Conservation (phyloP, 2,329 filamentous ascomycete genomes). For the Fusarium sp. region DNA sequence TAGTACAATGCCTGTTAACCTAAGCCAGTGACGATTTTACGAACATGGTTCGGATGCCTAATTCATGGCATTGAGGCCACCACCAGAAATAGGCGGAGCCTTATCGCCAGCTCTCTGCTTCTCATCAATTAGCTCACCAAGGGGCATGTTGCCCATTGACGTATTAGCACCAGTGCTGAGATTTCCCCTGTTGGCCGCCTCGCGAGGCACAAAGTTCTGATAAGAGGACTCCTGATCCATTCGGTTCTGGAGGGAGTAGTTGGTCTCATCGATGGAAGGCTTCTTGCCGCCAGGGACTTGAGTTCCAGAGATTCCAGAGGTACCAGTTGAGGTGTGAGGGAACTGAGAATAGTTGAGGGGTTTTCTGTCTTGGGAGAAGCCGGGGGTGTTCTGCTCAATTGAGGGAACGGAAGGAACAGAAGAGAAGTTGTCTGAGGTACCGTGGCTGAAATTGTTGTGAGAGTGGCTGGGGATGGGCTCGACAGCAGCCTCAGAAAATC, state of each 20-base stretch:
- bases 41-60: too few relatives aligned
- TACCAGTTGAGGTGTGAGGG: not conserved
- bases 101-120: slow-evolving; percentile 8
- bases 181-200: slow-evolving; percentile 11
- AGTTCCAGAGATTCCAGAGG: not conserved
- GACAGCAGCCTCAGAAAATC: not conserved
- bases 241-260: slow-evolving; percentile 26
- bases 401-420: not conserved
- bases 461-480: not conserved
- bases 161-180: not conserved
- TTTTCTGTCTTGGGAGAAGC: not conserved
- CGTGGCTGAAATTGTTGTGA: not conserved
- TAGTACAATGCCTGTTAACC: too few relatives aligned
- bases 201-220: slow-evolving; percentile 1
- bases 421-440: not conserved
- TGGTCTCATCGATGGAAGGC: slow-evolving; percentile 13
- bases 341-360: slow-evolving; percentile 18
- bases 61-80: slow-evolving; percentile 15
- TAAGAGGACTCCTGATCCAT: not conserved
- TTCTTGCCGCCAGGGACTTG: not conserved
- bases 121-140: slow-evolving; percentile 5
- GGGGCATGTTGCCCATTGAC: not conserved
- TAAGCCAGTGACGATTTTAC: too few relatives aligned
- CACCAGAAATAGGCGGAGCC: slow-evolving; percentile 10
- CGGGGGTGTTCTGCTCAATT: not conserved